Percentiles rank a stretch among this genome's conserved stretches.
phyloP scores from a whole-genome alignment of 768 basidiomycete species.

The Mycena sanguinolenta region DNA sequence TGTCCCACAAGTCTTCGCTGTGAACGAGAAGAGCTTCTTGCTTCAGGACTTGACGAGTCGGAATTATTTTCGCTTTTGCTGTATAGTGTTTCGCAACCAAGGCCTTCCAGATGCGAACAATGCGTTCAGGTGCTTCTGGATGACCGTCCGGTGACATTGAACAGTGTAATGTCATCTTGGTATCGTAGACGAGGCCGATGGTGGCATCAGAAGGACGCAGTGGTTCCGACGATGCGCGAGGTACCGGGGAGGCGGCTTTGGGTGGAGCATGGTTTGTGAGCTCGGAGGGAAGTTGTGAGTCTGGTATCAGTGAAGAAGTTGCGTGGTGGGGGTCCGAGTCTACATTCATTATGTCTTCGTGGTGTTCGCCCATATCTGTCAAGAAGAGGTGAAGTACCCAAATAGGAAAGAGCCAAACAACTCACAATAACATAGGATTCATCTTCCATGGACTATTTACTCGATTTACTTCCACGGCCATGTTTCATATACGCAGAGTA shows the following conservation, averaged over 20 bases:
- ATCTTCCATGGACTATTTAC: too few relatives aligned
- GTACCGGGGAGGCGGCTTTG: slow-evolving; percentile 13
- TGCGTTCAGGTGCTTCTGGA: slow-evolving; percentile 87
- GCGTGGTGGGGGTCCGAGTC: slow-evolving; percentile 11
- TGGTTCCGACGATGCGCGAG: slow-evolving; percentile 61
- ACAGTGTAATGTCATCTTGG: slow-evolving; percentile 88
- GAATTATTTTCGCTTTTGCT: slow-evolving; percentile 81
- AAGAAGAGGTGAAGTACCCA: not conserved
- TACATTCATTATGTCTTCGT: slow-evolving; percentile 22
- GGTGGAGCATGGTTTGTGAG: not conserved
- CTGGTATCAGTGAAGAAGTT: not conserved
- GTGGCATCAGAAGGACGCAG: slow-evolving; percentile 53
- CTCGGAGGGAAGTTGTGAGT: not conserved
- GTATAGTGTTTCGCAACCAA: slow-evolving; percentile 73
- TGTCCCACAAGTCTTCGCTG: slow-evolving; percentile 92
- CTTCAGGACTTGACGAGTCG: slow-evolving; percentile 78
- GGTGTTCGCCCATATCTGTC: slow-evolving; percentile 13
- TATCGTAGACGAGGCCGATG: slow-evolving; percentile 90
- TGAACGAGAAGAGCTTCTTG: slow-evolving; percentile 93
- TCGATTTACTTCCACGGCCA: too few relatives aligned
- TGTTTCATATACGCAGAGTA: too few relatives aligned
- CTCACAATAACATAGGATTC: not conserved
- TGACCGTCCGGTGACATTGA: slow-evolving; percentile 61
- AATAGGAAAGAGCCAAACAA: not conserved
- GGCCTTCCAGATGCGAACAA: slow-evolving; percentile 78